Conservation (phyloP, 73 alveolate genomes). For the Paraurostyla sp. region DNA sequence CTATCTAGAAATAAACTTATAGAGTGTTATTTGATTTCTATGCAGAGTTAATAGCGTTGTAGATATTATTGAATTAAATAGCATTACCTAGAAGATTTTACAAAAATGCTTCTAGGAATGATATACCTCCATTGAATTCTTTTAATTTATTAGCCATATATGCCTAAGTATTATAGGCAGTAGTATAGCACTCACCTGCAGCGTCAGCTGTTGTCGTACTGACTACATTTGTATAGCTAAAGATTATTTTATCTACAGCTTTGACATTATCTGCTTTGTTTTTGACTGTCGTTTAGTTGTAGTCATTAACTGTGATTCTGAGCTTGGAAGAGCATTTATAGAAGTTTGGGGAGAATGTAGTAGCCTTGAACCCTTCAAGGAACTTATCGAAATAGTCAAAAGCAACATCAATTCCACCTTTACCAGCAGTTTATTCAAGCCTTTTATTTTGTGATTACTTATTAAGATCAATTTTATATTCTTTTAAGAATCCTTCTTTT, state of each 20-base stretch:
- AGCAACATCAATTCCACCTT: neutral
- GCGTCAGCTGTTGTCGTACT: slow-evolving; percentile 41
- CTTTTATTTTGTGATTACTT: too few species aligned
- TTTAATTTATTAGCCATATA: neutral
- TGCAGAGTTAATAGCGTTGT: neutral
- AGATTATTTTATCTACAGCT: neutral
- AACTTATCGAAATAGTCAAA: slow-evolving; percentile 13
- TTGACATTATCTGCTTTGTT: neutral
- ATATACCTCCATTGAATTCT: neutral
- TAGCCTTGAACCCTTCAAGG: slow-evolving; percentile 22
- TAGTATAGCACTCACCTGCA: slow-evolving; percentile 48
- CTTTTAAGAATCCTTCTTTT: too few species aligned
- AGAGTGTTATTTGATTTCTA: neutral
- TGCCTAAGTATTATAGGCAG: slow-evolving; percentile 23
- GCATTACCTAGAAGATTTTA: slow-evolving; percentile 33
- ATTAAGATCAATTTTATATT: too few species aligned
- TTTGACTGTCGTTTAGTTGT: neutral
- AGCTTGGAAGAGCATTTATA: slow-evolving; percentile 23
- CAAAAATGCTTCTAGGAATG: neutral
- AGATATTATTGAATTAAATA: neutral
- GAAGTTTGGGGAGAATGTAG: neutral
- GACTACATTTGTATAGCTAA: neutral
- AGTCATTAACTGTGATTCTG: neutral
- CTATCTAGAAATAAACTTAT: slow-evolving; percentile 7
- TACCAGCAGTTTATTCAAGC: neutral